A percentile compares a stretch with the other conserved stretches of the same genome.
Evolutionary conservation across 2,329 filamentous ascomycete species (phyloP).

Genomic region (Ceratocystiopsis minuta): DNA sequence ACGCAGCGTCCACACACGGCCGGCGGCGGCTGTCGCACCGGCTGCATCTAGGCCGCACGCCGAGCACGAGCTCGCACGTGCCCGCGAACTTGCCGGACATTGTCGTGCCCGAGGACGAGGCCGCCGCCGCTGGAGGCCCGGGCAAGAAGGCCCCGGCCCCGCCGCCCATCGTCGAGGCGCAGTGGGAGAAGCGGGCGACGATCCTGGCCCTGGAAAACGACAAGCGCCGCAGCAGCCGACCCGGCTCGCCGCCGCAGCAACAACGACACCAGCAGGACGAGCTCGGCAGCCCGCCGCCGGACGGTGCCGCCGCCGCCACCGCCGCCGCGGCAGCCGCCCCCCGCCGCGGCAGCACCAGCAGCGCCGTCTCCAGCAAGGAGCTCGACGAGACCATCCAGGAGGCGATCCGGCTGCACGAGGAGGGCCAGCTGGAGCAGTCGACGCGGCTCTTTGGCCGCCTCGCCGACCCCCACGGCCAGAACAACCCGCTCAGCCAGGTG

Average conservation of each 20-base stretch:
- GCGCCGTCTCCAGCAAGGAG: slow-evolving; percentile 28
- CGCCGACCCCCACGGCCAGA: slow-evolving; percentile 66
- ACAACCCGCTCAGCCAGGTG: slow-evolving; percentile 89
- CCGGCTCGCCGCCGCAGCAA: slow-evolving; percentile 18
- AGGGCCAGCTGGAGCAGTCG: slow-evolving; percentile 57
- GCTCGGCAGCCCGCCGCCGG: too few species aligned
- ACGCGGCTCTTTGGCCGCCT: slow-evolving; percentile 73
- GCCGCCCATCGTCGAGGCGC: slow-evolving; percentile 32
- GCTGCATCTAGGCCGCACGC: slow-evolving; percentile 45
- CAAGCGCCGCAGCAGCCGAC: slow-evolving; percentile 18
- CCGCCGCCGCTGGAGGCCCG: not conserved
- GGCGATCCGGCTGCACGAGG: slow-evolving; percentile 86
- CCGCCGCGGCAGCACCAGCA: slow-evolving; percentile 8
- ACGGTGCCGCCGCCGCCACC: too few species aligned
- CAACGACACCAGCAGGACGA: not conserved
- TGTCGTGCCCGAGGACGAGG: slow-evolving; percentile 24
- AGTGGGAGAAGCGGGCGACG: slow-evolving; percentile 92
- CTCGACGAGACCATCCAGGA: slow-evolving; percentile 68
- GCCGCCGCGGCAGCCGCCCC: slow-evolving; percentile 9
- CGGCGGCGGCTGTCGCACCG: slow-evolving; percentile 44
- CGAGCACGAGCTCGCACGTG: slow-evolving; percentile 51
- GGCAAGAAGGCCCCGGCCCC: not conserved
- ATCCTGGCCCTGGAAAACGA: slow-evolving; percentile 47
- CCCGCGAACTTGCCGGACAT: slow-evolving; percentile 69
- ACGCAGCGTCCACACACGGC: slow-evolving; percentile 4